These are phyloP conservation scores for Kwoniella newhampshirensis DNA, from an alignment of 768 basidiomycete genomes.

Conservation along the genomic window DNA sequence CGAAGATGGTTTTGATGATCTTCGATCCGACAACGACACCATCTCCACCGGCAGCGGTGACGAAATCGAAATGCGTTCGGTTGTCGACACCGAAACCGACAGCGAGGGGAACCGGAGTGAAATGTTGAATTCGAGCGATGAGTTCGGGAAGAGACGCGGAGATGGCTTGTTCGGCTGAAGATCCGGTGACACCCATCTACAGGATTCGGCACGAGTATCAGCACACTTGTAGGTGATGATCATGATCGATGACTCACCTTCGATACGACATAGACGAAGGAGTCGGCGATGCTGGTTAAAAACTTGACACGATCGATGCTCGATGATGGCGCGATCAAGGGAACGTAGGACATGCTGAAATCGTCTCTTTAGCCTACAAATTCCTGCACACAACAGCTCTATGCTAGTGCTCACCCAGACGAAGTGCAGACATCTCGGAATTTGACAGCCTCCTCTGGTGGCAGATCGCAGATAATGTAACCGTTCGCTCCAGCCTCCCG, in stretches of 20 bases:
- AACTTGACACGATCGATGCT: constrained; percentile 82
- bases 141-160: constrained; percentile 78
- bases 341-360: constrained; percentile 89
- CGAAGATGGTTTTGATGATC: constrained; percentile 76
- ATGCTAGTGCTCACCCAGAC: constrained; percentile 76
- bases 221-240: constrained; percentile 1
- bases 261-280: constrained; percentile 98
- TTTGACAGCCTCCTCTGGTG: constrained; percentile 88
- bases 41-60: constrained; percentile 84
- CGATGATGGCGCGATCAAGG: constrained; percentile 92
- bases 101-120: constrained; percentile 77
- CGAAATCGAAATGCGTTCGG: constrained; percentile 79
- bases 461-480: constrained; percentile 95
- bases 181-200: constrained; percentile 97
- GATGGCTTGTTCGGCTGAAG: constrained; percentile 66
- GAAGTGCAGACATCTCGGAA: constrained; percentile 86
- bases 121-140: constrained; percentile 74
- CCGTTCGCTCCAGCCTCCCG: constrained; percentile 89
- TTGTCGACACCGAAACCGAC: constrained; percentile 97
- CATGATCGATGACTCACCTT: constrained; percentile 60
- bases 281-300: constrained; percentile 87
- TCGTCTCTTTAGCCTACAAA: too few species aligned
- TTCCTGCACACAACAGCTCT: too few species aligned
- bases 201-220: constrained; percentile 10
- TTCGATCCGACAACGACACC: constrained; percentile 92